Conservation (phyloP, 352 stramenopile species). For the Halophytophthora polymorphica region DNA sequence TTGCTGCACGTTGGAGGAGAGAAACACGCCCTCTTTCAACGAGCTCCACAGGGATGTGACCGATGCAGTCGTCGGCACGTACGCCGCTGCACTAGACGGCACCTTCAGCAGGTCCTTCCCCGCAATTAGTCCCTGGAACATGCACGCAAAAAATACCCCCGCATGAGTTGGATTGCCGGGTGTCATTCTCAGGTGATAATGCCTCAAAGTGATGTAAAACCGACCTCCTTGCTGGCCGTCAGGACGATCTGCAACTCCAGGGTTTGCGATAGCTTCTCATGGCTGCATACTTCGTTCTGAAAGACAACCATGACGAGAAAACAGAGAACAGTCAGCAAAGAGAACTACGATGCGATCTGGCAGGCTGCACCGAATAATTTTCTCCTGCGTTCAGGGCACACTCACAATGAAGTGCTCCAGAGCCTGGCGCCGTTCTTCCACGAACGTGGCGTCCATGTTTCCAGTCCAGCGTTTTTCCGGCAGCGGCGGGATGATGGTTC, state of each 20-base stretch:
- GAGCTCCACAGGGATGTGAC: conserved; percentile 83
- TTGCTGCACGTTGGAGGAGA: conserved; percentile 75
- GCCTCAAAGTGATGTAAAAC: conserved; percentile 2
- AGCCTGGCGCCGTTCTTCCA: conserved; percentile 83
- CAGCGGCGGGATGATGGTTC: conserved; percentile 86
- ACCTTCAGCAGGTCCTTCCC: conserved; percentile 84
- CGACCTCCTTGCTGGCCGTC: conserved; percentile 75
- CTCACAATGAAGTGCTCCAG: conserved; percentile 86
- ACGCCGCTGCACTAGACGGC: conserved; percentile 61
- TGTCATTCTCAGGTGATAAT: neutral
- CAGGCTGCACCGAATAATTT: neutral
- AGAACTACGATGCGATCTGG: neutral
- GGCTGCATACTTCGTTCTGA: conserved; percentile 85
- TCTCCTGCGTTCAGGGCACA: conserved; percentile 2
- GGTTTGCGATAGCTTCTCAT: conserved; percentile 81
- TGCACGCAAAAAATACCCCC: neutral
- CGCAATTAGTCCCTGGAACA: conserved; percentile 66
- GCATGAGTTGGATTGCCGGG: neutral
- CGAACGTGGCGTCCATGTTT: conserved; percentile 88
- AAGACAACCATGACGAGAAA: neutral
- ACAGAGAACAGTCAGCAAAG: neutral
- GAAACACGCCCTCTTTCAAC: conserved; percentile 75
- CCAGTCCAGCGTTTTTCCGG: conserved; percentile 87
- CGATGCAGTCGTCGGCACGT: conserved; percentile 71
- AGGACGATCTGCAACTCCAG: conserved; percentile 84